A percentile compares a stretch with the other conserved stretches of the same genome.
Evolutionary conservation across 2,329 filamentous ascomycete genomes (phyloP).

Genomic region (Fusarium liriodendri): DNA sequence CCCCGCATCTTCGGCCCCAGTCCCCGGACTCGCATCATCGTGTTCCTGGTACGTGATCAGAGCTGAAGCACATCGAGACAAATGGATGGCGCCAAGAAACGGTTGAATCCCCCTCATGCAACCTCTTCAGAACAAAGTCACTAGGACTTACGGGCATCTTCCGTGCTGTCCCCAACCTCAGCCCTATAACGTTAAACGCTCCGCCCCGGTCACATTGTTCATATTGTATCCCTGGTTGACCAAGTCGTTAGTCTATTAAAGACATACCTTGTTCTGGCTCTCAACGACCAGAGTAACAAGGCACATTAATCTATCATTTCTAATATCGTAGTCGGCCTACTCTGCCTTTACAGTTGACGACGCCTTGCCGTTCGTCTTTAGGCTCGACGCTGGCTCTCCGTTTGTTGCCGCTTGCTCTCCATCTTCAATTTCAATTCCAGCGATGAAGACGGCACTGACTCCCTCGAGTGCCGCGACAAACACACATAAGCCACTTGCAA

Average conservation of each 20-base stretch:
- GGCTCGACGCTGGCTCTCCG: neutral
- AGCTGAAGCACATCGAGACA: conserved; percentile 17
- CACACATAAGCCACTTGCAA: conserved; percentile 88
- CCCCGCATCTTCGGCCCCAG: conserved; percentile 27
- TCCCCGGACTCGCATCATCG: conserved; percentile 17
- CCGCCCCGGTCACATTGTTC: conserved; percentile 17
- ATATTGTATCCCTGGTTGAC: neutral
- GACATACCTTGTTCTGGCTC: neutral
- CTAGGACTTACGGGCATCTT: conserved; percentile 42
- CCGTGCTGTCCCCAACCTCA: conserved; percentile 32
- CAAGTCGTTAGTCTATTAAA: neutral
- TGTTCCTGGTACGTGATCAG: conserved; percentile 18
- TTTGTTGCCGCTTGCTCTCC: conserved; percentile 8
- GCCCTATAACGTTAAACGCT: conserved; percentile 30
- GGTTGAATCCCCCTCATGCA: conserved; percentile 9
- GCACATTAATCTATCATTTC: neutral
- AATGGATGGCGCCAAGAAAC: conserved; percentile 31
- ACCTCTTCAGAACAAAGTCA: conserved; percentile 16
- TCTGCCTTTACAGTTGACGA: conserved; percentile 4
- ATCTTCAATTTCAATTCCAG: conserved; percentile 76
- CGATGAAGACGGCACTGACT: conserved; percentile 84
- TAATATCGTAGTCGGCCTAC: neutral
- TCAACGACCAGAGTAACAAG: neutral
- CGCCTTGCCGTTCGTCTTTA: conserved; percentile 31
- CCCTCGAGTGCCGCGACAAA: conserved; percentile 92